These are phyloP conservation scores for Aspergillus quadrilineatus DNA, from an alignment of 2,329 filamentous ascomycete genomes.

Conservation along the genomic window DNA sequence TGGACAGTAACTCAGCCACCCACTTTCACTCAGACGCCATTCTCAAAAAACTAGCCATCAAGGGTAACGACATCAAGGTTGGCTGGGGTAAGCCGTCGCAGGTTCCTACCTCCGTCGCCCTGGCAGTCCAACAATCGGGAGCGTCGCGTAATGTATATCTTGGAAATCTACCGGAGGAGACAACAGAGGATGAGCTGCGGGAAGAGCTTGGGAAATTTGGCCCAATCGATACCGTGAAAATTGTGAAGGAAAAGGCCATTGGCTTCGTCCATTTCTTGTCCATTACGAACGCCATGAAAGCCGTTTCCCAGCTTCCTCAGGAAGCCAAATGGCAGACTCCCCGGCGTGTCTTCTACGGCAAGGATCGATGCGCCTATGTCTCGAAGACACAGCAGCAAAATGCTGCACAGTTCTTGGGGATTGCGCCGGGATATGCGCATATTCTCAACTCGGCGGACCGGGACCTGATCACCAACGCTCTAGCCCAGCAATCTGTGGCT, in stretches of 20 bases:
- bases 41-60: constrained; percentile 98
- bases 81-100: constrained; percentile 99
- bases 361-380: constrained; percentile 96
- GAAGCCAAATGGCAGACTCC: constrained; percentile 96
- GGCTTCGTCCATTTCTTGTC: constrained; percentile 97
- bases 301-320: constrained; percentile 91
- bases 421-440: constrained; percentile 93
- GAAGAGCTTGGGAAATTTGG: constrained; percentile 97
- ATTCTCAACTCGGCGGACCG: constrained; percentile 94
- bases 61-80: constrained; percentile 98
- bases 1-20: constrained; percentile 94
- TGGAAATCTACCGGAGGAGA: constrained; percentile 87
- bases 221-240: constrained; percentile 94
- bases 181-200: constrained; percentile 84
- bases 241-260: constrained; percentile 96
- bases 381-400: constrained; percentile 99
- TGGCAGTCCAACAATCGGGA: constrained; percentile 95
- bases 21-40: constrained; percentile 99
- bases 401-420: constrained; percentile 94
- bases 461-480: constrained; percentile 91
- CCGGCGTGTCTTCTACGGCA: constrained; percentile 95
- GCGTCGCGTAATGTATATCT: constrained; percentile 97
- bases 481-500: constrained; percentile 96
- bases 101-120: constrained; percentile 93
- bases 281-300: constrained; percentile 97